A percentile compares a stretch with the other conserved stretches of the same genome.
These are phyloP conservation scores for Penicillium carneum DNA, from an alignment of 2,329 filamentous ascomycete species.

Conservation along the genomic window DNA sequence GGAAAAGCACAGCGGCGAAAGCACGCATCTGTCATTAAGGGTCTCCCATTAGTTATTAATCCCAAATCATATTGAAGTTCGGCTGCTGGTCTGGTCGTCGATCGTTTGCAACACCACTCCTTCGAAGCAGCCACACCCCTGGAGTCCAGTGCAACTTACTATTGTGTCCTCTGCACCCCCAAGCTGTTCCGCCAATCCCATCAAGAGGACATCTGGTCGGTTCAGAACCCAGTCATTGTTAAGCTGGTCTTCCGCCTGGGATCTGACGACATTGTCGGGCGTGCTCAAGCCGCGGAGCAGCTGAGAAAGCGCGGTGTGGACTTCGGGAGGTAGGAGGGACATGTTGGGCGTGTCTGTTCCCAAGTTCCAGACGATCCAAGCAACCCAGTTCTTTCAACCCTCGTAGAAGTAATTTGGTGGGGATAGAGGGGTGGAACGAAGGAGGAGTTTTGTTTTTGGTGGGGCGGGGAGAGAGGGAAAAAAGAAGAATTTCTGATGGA, in stretches of 20 bases:
- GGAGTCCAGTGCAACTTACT: conserved; percentile 60
- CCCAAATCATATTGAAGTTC: neutral
- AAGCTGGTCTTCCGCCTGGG: conserved; percentile 87
- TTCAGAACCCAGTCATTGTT: conserved; percentile 86
- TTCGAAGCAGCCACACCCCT: conserved; percentile 11
- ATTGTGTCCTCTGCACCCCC: conserved; percentile 75
- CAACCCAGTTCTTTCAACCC: conserved; percentile 33
- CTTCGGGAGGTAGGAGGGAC: conserved; percentile 85
- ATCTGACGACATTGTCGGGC: conserved; percentile 83
- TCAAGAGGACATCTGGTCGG: conserved; percentile 84
- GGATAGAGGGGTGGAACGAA: conserved; percentile 29
- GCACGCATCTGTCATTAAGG: conserved; percentile 73
- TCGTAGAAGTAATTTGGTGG: conserved; percentile 26
- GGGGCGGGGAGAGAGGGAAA: conserved; percentile 40
- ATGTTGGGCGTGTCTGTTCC: conserved; percentile 59
- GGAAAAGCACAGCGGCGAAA: conserved; percentile 92
- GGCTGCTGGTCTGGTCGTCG: neutral
- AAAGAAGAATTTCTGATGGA: conserved; percentile 39
- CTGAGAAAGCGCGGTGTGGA: conserved; percentile 82
- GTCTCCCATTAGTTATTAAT: conserved; percentile 13
- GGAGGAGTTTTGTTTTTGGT: conserved; percentile 43
- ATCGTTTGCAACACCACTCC: conserved; percentile 4
- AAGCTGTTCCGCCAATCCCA: conserved; percentile 93
- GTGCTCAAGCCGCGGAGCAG: conserved; percentile 88
- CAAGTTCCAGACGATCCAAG: conserved; percentile 39